Conservation (phyloP, 441 rosid species). For the Viola pubescens region DNA sequence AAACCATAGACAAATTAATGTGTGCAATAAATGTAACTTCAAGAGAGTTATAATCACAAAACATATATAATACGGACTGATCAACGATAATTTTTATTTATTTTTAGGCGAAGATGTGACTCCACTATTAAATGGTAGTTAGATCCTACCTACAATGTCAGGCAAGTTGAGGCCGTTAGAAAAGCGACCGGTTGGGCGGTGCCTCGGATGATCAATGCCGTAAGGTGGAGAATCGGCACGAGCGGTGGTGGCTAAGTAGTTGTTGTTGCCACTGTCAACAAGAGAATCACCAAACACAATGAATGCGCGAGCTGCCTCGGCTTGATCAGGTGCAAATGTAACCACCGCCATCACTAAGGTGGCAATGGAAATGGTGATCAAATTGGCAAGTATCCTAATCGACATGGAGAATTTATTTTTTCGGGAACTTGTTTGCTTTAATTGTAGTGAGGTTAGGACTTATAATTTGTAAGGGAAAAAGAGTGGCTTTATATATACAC, state of each 20-base stretch:
- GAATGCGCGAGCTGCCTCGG: slow-evolving; percentile 57
- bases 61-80: too few relatives aligned
- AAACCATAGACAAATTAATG: slow-evolving; percentile 3
- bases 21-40: background rate
- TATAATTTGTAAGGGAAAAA: background rate
- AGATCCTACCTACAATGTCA: slow-evolving; percentile 43
- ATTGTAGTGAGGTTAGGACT: too few relatives aligned
- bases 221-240: slow-evolving; percentile 73
- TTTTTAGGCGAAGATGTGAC: too few relatives aligned
- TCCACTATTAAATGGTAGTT: background rate
- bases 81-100: too few relatives aligned
- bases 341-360: background rate
- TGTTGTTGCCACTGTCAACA: slow-evolving; percentile 77
- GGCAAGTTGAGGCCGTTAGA: slow-evolving; percentile 82
- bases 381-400: background rate
- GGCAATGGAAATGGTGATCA: background rate
- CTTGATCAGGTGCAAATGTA: slow-evolving; percentile 13
- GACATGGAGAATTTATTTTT: background rate
- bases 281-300: slow-evolving; percentile 82
- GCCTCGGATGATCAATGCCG: slow-evolving; percentile 69
- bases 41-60: too few relatives aligned
- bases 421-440: too few relatives aligned
- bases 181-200: slow-evolving; percentile 68
- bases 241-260: slow-evolving; percentile 67
- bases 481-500: background rate